Base-by-base conservation (phyloP, 805 yeast genomes). In the Sporopachydermia quercuum region DNA sequence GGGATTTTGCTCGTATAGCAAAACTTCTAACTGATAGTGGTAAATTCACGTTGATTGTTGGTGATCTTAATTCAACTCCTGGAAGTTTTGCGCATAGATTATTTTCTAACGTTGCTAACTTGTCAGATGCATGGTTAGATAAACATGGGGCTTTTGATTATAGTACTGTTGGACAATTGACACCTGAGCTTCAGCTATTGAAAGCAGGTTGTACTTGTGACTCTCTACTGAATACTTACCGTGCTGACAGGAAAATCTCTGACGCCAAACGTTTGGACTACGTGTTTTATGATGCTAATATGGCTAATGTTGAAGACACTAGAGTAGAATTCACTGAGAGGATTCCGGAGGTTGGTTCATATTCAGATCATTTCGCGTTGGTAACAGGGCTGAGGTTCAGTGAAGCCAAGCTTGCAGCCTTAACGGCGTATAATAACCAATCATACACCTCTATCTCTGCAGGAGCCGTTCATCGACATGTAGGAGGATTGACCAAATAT, bases 221-320 rank as follows among this genome's bases (percentile, higher is more conserved):
- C 53, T 82, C 94, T 1, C 66, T 64, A 13, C 61, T 87, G 42
- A 89, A 91, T 53, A 82, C 96, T 2, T 91, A 95, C 94, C 68
- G 97, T 45, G 62, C 61, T 34, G 51, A 60, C 37, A 52, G 60
- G 44, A 57, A 58, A 15, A 64, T 68, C 0, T 66, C 70, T 39
- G 86, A 83, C 45, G 96, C 97, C 1, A 79, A 89, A 50, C 65
- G 98, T 35, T 64, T 91, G 38, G 98, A 91, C 53, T 91, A 89
- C 54, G 93, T 95, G 0, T 67, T 91, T 44, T 72, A 81, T 38
- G 94, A 83, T 53, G 57, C 72, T 1, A 46, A 56, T 0, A 61
- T 61, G 37, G 59, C 86, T 16, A 54, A 48, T 2, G 78, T 85
- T 0, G 43, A 69, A 1, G 65, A 63, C n/a, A 86, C 93, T 0